Percentiles rank a stretch among this genome's conserved stretches.
Conservation (phyloP, 768 basidiomycete species). For the Cystofilobasidium capitatum region DNA sequence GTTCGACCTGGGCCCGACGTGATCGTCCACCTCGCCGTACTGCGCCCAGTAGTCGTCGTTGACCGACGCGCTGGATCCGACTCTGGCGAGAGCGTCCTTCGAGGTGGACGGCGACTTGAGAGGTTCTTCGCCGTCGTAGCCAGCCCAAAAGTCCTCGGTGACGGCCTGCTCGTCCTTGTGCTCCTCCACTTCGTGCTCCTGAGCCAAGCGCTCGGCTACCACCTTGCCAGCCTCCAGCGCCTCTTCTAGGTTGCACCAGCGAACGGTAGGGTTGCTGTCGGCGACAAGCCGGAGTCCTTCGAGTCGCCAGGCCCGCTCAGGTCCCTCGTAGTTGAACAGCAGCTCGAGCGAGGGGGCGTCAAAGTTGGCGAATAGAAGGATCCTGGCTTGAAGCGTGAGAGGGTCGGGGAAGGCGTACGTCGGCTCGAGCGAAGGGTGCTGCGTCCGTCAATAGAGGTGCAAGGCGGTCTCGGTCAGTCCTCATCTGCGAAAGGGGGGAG, state of each 20-base stretch:
- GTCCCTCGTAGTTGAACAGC: slow-evolving; percentile 14
- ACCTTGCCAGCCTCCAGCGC: not conserved
- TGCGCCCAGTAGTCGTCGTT: slow-evolving; percentile 30
- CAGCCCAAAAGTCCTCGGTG: not conserved
- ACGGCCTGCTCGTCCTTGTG: not conserved
- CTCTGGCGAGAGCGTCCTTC: slow-evolving; percentile 7
- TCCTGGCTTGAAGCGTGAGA: slow-evolving; percentile 18
- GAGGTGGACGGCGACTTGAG: not conserved
- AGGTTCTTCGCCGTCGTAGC: slow-evolving; percentile 1
- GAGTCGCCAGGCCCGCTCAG: slow-evolving; percentile 10
- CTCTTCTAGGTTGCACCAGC: not conserved
- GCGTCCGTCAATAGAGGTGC: no score
- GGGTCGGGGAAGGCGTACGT: slow-evolving; percentile 12
- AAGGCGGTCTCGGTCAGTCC: not conserved
- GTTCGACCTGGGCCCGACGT: not conserved
- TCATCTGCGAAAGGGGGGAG: not conserved
- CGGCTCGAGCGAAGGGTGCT: slow-evolving; percentile 19
- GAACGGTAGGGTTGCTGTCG: not conserved
- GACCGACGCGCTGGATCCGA: slow-evolving; percentile 1
- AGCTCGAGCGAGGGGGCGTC: slow-evolving; percentile 4
- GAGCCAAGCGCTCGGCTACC: not conserved
- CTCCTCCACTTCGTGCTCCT: not conserved
- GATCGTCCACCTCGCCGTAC: slow-evolving; percentile 25
- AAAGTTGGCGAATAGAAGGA: slow-evolving; percentile 8
- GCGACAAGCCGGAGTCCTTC: slow-evolving; percentile 1